Evolutionary conservation across 768 basidiomycete species (phyloP).

Genomic region (Amanita subjunquillea): DNA sequence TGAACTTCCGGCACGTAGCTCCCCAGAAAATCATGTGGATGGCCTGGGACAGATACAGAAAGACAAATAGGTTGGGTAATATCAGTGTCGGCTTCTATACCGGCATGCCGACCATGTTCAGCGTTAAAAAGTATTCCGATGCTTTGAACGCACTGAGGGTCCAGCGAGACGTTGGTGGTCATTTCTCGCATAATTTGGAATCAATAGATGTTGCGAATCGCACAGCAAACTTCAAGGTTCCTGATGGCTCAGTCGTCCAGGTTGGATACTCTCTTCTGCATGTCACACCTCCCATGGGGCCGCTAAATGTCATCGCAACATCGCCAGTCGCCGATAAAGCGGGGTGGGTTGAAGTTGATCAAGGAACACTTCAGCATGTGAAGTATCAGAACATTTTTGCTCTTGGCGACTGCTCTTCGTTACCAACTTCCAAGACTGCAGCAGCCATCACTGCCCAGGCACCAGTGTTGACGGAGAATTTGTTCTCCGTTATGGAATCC

Average conservation of each 20-base stretch:
- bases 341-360: conserved; percentile 88
- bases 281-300: conserved; percentile 88
- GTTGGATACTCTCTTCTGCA: conserved; percentile 80
- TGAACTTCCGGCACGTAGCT: conserved; percentile 27
- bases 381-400: conserved; percentile 83
- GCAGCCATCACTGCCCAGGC: conserved; percentile 90
- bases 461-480: conserved; percentile 84
- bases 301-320: conserved; percentile 67
- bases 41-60: conserved; percentile 77
- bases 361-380: conserved; percentile 70
- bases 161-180: conserved; percentile 69
- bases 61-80: conserved; percentile 44
- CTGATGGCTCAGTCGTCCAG: conserved; percentile 57
- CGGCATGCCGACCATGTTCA: conserved; percentile 94
- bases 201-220: conserved; percentile 60
- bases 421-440: conserved; percentile 94
- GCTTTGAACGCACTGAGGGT: conserved; percentile 70
- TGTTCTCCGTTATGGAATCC: conserved; percentile 64
- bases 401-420: conserved; percentile 83
- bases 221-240: conserved; percentile 77
- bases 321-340: conserved; percentile 70
- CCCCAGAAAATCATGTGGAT: conserved; percentile 97
- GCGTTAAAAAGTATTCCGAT: conserved; percentile 92
- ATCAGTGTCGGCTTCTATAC: conserved; percentile 74
- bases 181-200: conserved; percentile 78